Evolutionary conservation across 768 basidiomycete species (phyloP), one percentile per base, ranked within the genome.

Genomic region (Antrodiella citrinella): DNA sequence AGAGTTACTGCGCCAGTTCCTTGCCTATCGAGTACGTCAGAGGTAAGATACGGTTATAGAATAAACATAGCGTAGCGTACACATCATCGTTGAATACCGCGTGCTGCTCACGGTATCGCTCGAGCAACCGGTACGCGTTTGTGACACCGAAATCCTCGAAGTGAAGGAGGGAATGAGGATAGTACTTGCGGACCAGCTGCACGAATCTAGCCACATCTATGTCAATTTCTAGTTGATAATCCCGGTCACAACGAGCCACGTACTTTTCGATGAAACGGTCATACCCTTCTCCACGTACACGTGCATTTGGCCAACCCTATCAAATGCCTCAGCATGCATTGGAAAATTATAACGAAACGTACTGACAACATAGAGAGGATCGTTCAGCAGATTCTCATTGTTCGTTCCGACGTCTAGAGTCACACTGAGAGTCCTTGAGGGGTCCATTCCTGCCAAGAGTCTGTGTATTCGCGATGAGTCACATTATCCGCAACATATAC

Each of bases 21-120:
- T 72, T 86, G 84, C 22, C 82, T 86, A 51, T 13, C n/a, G 44
- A 51, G 50, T 15, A 18, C 30, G 30, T 2, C 18, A 10, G 20
- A 2, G 25, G 38, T 30, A 24, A 50, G 22, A 15, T 12, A 7
- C 30, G 45, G 20, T 15, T 13, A 25, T 22, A 4, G 30, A 2
- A 11, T 13, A 41, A 42, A 20, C 35, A 18, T 24, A 47, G 1
- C 1, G 20, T 35, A n/a, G 57, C 67, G 1, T 63, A 84, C 84
- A 91, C 85, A 62, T 93, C 90, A 54, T 93, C 91, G 61, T 93
- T 93, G 72, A 92, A 86, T 3, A 80, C 76, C 0, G 82, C 69
- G 55, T 86, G 84, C n/a, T 73, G 65, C 40, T 77, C 72, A 7
- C 73, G 71, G 64, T 86, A 90, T 35, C 70, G 67, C 39, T 80